A percentile compares a stretch with the other conserved stretches of the same genome.
phyloP scores from a whole-genome alignment of 2,329 filamentous ascomycete species.

The Arthrobotrys pseudoclavata region DNA sequence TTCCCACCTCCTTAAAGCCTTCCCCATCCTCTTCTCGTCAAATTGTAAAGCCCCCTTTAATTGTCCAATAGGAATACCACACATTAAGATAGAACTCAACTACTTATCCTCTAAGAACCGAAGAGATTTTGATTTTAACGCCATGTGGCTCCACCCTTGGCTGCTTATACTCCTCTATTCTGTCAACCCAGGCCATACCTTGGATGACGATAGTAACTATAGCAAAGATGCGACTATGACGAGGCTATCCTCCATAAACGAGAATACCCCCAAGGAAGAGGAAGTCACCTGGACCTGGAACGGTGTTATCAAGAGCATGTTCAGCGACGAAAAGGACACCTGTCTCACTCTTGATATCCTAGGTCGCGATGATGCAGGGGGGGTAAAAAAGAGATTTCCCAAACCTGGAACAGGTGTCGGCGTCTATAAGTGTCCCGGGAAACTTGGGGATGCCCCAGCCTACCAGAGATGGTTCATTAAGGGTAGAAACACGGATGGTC shows the following conservation, averaged over 20 bases:
- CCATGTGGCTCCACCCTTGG: slow-evolving; percentile 1
- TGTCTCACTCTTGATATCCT: slow-evolving; percentile 25
- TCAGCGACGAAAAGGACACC: slow-evolving; percentile 27
- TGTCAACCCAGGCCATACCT: not conserved
- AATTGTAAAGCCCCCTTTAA: no score
- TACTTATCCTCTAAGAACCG: not conserved
- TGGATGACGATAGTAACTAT: slow-evolving; percentile 28
- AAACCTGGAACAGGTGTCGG: not conserved
- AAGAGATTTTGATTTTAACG: no score
- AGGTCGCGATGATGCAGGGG: not conserved
- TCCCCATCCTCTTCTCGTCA: no score
- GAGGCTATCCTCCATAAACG: not conserved
- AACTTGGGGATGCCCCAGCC: not conserved
- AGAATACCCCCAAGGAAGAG: not conserved
- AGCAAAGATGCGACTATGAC: slow-evolving; percentile 18
- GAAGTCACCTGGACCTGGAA: slow-evolving; percentile 12
- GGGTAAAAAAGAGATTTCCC: not conserved
- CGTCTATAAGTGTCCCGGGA: slow-evolving; percentile 30
- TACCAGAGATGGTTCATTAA: slow-evolving; percentile 42
- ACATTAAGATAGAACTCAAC: no score
- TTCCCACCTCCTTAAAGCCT: not conserved
- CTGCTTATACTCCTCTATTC: slow-evolving; percentile 14
- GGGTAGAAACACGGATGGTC: not conserved
- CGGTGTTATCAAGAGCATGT: slow-evolving; percentile 42
- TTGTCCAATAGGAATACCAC: no score